Evolutionary conservation across 139 green algal genomes (phyloP).

Genomic region (Nannochloris sp.): DNA sequence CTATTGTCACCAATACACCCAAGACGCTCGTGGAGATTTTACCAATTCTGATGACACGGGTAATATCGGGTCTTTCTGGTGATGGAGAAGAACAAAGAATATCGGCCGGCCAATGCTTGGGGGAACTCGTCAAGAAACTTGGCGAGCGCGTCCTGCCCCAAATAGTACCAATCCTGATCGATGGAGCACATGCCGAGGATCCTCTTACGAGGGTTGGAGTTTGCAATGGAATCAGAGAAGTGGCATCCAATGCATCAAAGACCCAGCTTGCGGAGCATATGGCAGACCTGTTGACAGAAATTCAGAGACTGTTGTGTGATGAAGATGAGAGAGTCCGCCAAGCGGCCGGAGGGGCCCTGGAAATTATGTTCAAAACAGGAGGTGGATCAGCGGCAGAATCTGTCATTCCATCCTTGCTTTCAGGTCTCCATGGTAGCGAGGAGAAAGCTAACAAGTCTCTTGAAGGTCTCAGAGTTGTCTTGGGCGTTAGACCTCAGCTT

Average conservation of each 20-base stretch:
- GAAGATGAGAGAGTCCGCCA: constrained; percentile 43
- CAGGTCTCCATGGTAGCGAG: constrained; percentile 38
- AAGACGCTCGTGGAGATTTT: constrained; percentile 85
- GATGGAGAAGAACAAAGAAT: constrained; percentile 46
- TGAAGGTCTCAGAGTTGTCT: constrained; percentile 77
- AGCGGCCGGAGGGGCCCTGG: constrained; percentile 77
- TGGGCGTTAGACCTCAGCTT: constrained; percentile 61
- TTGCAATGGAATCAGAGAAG: constrained; percentile 65
- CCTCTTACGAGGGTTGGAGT: constrained; percentile 41
- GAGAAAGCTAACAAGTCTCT: constrained; percentile 42
- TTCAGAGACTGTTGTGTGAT: constrained; percentile 79
- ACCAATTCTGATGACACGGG: constrained; percentile 59
- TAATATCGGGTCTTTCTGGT: constrained; percentile 66
- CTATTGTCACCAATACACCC: constrained; percentile 91
- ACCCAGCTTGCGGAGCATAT: constrained; percentile 70
- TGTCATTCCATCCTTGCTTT: constrained; percentile 72
- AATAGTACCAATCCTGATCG: constrained; percentile 87
- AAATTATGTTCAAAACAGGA: constrained; percentile 73
- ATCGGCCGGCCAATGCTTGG: constrained; percentile 71
- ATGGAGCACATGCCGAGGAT: constrained; percentile 32
- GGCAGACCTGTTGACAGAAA: constrained; percentile 66
- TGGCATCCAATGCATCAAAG: constrained; percentile 68
- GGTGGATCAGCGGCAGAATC: constrained; percentile 59
- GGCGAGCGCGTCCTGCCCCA: constrained; percentile 80
- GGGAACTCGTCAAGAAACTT: constrained; percentile 95